Evolutionary conservation across 2,329 filamentous ascomycete genomes (phyloP).

Genomic region (Aspergillus hortae): DNA sequence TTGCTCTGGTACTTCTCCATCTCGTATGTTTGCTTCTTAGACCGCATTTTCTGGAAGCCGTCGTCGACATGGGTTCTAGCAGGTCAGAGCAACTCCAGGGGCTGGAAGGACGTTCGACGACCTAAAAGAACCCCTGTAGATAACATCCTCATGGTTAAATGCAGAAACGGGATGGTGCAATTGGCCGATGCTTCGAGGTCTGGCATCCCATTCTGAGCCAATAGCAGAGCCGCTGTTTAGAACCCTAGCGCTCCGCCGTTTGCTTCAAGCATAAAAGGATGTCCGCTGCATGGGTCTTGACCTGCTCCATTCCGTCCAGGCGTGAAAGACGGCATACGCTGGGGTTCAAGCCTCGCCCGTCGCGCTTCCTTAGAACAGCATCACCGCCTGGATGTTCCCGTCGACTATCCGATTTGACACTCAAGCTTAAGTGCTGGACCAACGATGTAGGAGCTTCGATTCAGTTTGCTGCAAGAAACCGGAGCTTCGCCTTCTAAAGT

Average conservation of each 20-base stretch:
- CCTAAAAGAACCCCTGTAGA: background rate
- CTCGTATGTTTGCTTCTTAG: conserved; percentile 1
- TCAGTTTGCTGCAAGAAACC: conserved; percentile 1
- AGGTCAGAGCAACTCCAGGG: background rate
- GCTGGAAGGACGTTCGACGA: background rate
- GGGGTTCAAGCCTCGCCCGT: background rate
- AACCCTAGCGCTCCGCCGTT: background rate
- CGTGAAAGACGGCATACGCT: background rate
- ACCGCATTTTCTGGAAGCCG: background rate
- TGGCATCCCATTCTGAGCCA: background rate
- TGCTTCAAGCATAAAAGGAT: background rate
- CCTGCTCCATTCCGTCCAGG: background rate
- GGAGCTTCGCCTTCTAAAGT: background rate
- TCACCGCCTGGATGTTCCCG: background rate
- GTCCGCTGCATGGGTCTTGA: background rate
- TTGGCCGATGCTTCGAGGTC: background rate
- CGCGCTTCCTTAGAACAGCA: background rate
- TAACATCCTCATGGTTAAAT: background rate
- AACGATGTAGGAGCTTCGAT: background rate
- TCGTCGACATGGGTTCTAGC: background rate
- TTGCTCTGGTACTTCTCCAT: background rate
- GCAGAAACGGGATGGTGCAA: background rate
- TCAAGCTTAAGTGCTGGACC: background rate
- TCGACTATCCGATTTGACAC: background rate
- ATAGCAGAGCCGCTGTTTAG: background rate